Conservation (phyloP, 2,329 filamentous ascomycete species). For the Phaeoacremonium minimum region DNA sequence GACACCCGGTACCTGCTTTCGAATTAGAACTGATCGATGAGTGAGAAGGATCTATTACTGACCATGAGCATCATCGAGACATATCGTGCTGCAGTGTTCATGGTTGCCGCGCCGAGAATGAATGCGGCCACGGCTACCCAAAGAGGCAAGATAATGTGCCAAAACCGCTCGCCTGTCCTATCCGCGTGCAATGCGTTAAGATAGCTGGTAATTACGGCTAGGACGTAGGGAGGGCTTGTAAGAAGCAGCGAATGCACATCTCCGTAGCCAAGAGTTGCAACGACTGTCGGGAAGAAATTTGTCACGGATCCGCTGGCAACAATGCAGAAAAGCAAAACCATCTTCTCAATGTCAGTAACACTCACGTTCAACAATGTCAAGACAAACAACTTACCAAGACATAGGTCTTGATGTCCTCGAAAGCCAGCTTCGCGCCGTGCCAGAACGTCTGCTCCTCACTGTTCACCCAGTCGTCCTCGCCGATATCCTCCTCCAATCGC, state of each 20-base stretch:
- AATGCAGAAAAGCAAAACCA: slow-evolving; percentile 54
- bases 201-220: slow-evolving; percentile 58
- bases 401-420: slow-evolving; percentile 56
- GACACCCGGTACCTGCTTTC: slow-evolving; percentile 43
- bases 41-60: slow-evolving; percentile 3
- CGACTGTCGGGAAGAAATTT: slow-evolving; percentile 69
- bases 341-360: slow-evolving; percentile 20
- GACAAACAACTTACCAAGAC: slow-evolving; percentile 38
- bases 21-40: slow-evolving; percentile 3
- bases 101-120: slow-evolving; percentile 64
- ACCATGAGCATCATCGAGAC: slow-evolving; percentile 69
- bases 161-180: slow-evolving; percentile 65
- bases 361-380: neutral
- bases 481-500: slow-evolving; percentile 61
- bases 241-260: slow-evolving; percentile 57
- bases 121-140: slow-evolving; percentile 59
- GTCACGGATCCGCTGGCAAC: slow-evolving; percentile 52
- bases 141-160: slow-evolving; percentile 61
- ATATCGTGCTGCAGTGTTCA: slow-evolving; percentile 57
- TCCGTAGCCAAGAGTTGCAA: slow-evolving; percentile 61
- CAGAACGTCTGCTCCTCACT: slow-evolving; percentile 51
- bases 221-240: slow-evolving; percentile 61
- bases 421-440: slow-evolving; percentile 49
- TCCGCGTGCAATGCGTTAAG: slow-evolving; percentile 68
- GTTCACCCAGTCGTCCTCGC: slow-evolving; percentile 58